Evolutionary conservation across 192 early-diverging fungal genomes (phyloP).

Genomic region (Coemansia sp.): DNA sequence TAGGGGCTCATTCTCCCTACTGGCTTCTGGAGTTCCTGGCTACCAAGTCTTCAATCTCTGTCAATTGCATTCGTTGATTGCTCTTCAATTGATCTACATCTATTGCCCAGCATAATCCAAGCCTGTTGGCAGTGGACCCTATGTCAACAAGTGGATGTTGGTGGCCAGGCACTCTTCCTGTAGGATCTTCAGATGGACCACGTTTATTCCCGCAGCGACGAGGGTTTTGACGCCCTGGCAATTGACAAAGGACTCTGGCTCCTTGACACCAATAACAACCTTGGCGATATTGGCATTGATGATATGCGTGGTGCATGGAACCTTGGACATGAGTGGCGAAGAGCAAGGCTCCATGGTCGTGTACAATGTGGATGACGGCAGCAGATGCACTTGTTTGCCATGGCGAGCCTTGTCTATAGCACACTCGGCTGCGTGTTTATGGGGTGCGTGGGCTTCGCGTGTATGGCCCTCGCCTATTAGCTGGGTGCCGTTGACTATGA

Average conservation of each 20-base stretch:
- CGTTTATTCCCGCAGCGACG: constrained; percentile 67
- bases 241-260: constrained; percentile 83
- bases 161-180: constrained; percentile 73
- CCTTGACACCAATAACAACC: constrained; percentile 85
- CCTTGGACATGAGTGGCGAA: constrained; percentile 67
- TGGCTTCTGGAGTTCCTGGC: too few species aligned
- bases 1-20: too few species aligned
- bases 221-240: constrained; percentile 74
- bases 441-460: constrained; percentile 16
- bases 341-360: constrained; percentile 98
- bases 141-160: constrained; percentile 60
- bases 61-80: too few species aligned
- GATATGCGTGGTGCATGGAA: constrained; percentile 73
- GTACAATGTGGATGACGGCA: constrained; percentile 69
- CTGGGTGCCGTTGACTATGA: constrained; percentile 30
- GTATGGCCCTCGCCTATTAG: constrained; percentile 33
- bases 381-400: background rate
- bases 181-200: constrained; percentile 67
- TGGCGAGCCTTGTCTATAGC: constrained; percentile 27
- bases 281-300: constrained; percentile 63
- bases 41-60: too few species aligned
- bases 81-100: too few species aligned
- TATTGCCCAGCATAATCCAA: too few species aligned
- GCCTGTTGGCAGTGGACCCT: background rate
- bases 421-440: constrained; percentile 25